Evolutionary conservation across 306 rosid genomes (phyloP).

Genomic region (Cyclanthera cordifolia): DNA sequence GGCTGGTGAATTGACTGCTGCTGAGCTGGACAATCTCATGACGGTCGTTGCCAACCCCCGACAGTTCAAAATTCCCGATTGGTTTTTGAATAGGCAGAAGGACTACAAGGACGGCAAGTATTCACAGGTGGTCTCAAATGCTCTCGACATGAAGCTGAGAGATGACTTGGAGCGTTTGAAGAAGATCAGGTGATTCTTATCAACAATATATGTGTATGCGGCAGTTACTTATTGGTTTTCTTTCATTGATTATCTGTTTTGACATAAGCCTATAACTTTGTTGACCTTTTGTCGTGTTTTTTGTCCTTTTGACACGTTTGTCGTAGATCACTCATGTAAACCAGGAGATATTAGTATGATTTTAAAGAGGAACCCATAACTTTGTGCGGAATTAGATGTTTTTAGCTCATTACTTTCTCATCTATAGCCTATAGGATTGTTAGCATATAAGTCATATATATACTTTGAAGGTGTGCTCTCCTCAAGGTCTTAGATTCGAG

Average conservation of each 20-base stretch:
- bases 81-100: constrained; percentile 72
- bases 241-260: no score
- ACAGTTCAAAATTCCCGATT: constrained; percentile 65
- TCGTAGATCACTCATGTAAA: neutral
- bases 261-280: no score
- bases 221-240: neutral
- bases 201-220: neutral
- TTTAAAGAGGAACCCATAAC: no score
- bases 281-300: no score
- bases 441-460: no score
- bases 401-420: no score
- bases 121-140: constrained; percentile 63
- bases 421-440: no score
- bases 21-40: constrained; percentile 62
- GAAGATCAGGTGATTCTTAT: constrained; percentile 52
- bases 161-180: constrained; percentile 83
- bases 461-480: no score
- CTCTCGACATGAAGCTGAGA: constrained; percentile 76
- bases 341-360: neutral
- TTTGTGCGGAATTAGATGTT: no score
- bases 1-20: constrained; percentile 55
- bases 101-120: constrained; percentile 67
- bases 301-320: no score
- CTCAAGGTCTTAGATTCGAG: no score
- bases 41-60: constrained; percentile 47